phyloP scores from a whole-genome alignment of 2,329 filamentous ascomycete genomes.

The Colletotrichum eleusines region DNA sequence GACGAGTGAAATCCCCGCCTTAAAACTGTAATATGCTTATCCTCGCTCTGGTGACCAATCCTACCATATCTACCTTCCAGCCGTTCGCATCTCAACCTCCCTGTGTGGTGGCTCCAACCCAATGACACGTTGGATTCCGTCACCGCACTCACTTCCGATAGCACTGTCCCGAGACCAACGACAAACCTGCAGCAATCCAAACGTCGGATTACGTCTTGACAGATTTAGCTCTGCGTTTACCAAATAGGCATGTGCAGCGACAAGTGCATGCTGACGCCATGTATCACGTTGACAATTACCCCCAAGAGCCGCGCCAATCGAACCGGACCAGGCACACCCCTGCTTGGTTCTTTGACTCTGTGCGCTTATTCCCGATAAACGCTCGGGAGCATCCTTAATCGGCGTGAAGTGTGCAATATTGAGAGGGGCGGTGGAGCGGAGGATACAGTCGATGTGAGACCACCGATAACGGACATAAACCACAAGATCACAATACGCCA shows the following conservation, averaged over 20 bases:
- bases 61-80: background rate
- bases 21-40: background rate
- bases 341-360: background rate
- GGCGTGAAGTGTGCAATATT: background rate
- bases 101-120: background rate
- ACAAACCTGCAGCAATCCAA: background rate
- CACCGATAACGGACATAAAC: conserved; percentile 20
- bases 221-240: background rate
- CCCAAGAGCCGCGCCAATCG: background rate
- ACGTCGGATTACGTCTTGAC: background rate
- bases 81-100: background rate
- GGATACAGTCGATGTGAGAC: background rate
- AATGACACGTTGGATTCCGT: too few species aligned
- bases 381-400: background rate
- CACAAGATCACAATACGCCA: background rate
- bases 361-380: background rate
- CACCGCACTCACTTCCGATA: background rate
- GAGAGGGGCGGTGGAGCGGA: background rate
- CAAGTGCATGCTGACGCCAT: background rate
- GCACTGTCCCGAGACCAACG: background rate
- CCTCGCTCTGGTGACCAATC: background rate
- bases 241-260: background rate
- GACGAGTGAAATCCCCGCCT: too few species aligned
- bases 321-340: background rate
- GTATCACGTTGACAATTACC: background rate